These are phyloP conservation scores for Cladochytrium replicatum DNA, from an alignment of 192 early-diverging fungal genomes.

Conservation along the genomic window DNA sequence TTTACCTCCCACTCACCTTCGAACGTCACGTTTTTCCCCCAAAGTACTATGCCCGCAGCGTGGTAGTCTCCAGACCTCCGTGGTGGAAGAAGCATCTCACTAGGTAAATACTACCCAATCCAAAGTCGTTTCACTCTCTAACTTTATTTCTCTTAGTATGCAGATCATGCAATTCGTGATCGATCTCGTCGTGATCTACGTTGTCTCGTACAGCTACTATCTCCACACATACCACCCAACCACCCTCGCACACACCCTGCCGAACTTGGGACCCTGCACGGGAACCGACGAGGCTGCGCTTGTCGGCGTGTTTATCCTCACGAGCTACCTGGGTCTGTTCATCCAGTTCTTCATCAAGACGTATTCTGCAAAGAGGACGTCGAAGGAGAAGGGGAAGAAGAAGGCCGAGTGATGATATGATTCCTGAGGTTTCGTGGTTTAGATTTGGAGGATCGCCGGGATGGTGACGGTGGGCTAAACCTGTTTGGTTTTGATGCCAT, in stretches of 20 bases:
- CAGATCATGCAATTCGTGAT: constrained; percentile 89
- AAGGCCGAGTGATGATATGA: too few relatives aligned
- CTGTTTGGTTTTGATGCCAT: too few relatives aligned
- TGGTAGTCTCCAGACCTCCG: constrained; percentile 46
- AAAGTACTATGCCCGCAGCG: constrained; percentile 43
- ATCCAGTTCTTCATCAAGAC: constrained; percentile 83
- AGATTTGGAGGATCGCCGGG: too few relatives aligned
- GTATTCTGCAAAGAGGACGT: constrained; percentile 27
- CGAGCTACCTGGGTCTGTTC: constrained; percentile 75
- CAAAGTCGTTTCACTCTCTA: neutral
- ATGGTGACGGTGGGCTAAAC: too few relatives aligned
- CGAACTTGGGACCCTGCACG: constrained; percentile 47
- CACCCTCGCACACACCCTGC: constrained; percentile 2
- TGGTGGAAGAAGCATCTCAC: constrained; percentile 95
- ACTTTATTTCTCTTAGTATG: constrained; percentile 4
- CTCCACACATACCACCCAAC: constrained; percentile 47
- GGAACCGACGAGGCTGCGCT: constrained; percentile 70
- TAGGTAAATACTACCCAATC: constrained; percentile 19
- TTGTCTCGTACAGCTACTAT: constrained; percentile 78
- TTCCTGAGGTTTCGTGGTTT: too few relatives aligned
- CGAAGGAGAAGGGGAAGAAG: too few relatives aligned
- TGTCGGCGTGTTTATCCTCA: constrained; percentile 69
- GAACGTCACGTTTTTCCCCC: neutral
- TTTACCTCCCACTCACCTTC: neutral
- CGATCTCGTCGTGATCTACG: constrained; percentile 77